phyloP scores from a whole-genome alignment of 78 protist genomes.

The Protostelium mycophagum region DNA sequence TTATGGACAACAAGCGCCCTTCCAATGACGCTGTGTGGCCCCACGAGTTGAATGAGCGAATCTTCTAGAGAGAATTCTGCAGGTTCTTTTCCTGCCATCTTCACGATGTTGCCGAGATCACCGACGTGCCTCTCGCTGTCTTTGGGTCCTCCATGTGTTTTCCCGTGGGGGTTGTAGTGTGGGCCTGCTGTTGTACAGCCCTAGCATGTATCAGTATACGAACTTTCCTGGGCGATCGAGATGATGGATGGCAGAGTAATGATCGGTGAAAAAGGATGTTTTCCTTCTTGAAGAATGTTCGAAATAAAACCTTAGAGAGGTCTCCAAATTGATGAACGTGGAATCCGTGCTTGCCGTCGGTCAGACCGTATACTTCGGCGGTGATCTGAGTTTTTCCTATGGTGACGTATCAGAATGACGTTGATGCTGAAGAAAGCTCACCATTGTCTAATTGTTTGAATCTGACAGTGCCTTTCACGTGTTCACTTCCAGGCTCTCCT shows the following conservation, averaged over 20 bases:
- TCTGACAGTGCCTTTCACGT: background rate
- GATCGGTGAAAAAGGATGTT: background rate
- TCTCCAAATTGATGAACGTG: constrained; percentile 73
- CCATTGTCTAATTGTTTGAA: background rate
- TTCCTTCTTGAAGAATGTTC: background rate
- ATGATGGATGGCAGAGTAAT: background rate
- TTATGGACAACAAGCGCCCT: constrained; percentile 67
- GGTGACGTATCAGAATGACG: background rate
- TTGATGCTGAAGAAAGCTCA: background rate
- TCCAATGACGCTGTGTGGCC: constrained; percentile 68
- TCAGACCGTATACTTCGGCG: background rate
- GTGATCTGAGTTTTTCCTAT: background rate
- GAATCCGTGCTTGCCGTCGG: constrained; percentile 56
- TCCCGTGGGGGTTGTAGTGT: constrained; percentile 76
- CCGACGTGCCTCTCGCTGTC: constrained; percentile 69
- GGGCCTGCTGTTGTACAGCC: constrained; percentile 76
- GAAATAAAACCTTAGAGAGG: constrained; percentile 51
- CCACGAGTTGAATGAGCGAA: constrained; percentile 52
- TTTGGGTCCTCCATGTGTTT: constrained; percentile 69
- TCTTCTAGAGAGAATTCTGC: constrained; percentile 43
- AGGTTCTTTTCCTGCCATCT: constrained; percentile 13
- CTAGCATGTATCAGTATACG: too few species aligned
- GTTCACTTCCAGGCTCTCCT: background rate
- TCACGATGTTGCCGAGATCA: constrained; percentile 73
- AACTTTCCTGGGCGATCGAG: constrained; percentile 7